These are phyloP conservation scores for Pistacia integerrima DNA, from an alignment of 345 rosid genomes.

Conservation along the genomic window DNA sequence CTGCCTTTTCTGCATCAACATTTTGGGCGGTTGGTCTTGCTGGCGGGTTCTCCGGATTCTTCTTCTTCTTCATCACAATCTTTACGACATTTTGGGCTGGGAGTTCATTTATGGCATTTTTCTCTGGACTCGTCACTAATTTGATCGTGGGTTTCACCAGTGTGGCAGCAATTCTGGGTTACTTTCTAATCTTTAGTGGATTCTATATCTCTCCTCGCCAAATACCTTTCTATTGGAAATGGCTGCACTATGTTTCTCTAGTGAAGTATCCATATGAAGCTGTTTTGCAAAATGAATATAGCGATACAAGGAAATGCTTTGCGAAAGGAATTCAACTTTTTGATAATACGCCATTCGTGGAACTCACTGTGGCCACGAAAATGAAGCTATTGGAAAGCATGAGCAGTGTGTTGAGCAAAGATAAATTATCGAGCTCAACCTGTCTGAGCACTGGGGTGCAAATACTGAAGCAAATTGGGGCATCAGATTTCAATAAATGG, in stretches of 20 bases:
- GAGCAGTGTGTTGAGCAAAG: slow-evolving; percentile 23
- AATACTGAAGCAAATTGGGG: slow-evolving; percentile 23
- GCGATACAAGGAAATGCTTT: slow-evolving; percentile 30
- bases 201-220: slow-evolving; percentile 35
- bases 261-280: slow-evolving; percentile 32
- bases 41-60: slow-evolving; percentile 47
- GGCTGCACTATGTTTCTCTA: slow-evolving; percentile 39
- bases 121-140: slow-evolving; percentile 48
- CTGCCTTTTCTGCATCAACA: slow-evolving; percentile 41
- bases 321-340: slow-evolving; percentile 36
- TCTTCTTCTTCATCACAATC: slow-evolving; percentile 44
- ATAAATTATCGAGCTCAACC: slow-evolving; percentile 24
- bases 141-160: slow-evolving; percentile 38
- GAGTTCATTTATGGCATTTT: slow-evolving; percentile 43
- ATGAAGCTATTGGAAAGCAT: slow-evolving; percentile 26
- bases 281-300: slow-evolving; percentile 28
- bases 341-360: slow-evolving; percentile 29
- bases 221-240: slow-evolving; percentile 36
- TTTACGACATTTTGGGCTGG: slow-evolving; percentile 47
- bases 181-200: slow-evolving; percentile 40
- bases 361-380: slow-evolving; percentile 18
- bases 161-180: slow-evolving; percentile 28
- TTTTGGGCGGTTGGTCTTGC: slow-evolving; percentile 61
- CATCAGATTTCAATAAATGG: slow-evolving; percentile 37
- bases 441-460: slow-evolving; percentile 32